Base-by-base conservation (phyloP, 2,329 filamentous ascomycete genomes). In the Paracamarosporium sp. region DNA sequence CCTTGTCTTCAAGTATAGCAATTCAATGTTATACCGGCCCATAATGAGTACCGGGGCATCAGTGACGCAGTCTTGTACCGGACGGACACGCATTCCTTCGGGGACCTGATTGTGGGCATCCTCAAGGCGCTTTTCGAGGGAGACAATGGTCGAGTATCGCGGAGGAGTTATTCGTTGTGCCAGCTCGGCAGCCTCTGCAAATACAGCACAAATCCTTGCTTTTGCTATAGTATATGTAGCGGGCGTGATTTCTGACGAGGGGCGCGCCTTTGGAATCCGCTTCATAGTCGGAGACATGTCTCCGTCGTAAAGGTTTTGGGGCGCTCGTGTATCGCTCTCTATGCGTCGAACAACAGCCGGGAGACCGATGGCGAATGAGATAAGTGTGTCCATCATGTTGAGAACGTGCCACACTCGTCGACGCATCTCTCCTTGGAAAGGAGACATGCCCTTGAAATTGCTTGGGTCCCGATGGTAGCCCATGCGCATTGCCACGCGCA, bases 21-120 rank as follows among this genome's bases (percentile, higher is more conserved):
- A 68, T 17, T 85, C 79, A 22, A 86, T 67, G 38, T 81, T 83
- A 59, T 84, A 79, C 5, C 82, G 78, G 24, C 79, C 77, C 74
- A 86, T 82, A 30, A 87, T 79, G 8, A 83, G 62, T n/a, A 81
- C 76, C 1, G 82, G 75, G 1, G 80, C 70, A 48, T 86, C 82
- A 2, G 78, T 79, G 20, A 85, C 76, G 5, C 79, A 82, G 27
- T 76, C 70, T 24, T 74, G 70, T 53, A 78, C 67, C 7, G 77
- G 63, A 3, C 71, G 72, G 59, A 79, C 72, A n/a, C 69, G 69
- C 27, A 80, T 66, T 1, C 71, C 63, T 5, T 72, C 67, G 3
- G 78, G 78, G n/a, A 79, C 66, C 1, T 51, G 13, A 31, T 51
- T 62, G 53, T 74, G 70, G 3, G 73, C 75, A 47, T 73, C 69